These are phyloP conservation scores for Pigoraptor vietnamica DNA, from an alignment of 78 protist species.

Conservation along the genomic window DNA sequence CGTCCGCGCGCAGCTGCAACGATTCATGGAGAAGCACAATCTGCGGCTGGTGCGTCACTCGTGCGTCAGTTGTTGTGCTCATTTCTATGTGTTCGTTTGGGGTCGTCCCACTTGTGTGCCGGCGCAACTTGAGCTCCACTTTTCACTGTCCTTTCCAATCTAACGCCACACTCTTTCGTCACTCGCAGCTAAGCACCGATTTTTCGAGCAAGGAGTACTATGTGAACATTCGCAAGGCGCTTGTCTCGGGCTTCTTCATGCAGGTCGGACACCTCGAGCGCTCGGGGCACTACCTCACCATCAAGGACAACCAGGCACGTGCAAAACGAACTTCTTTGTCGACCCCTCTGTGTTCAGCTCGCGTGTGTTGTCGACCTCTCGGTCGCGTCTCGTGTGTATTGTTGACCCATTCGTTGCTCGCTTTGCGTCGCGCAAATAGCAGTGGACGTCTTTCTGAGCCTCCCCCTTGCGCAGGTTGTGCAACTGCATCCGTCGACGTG, in stretches of 20 bases:
- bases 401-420: background rate
- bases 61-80: background rate
- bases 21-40: slow-evolving; percentile 57
- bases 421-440: background rate
- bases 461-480: slow-evolving; percentile 32
- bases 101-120: background rate
- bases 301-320: slow-evolving; percentile 89
- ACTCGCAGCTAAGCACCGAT: slow-evolving; percentile 5
- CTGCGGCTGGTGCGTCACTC: slow-evolving; percentile 44
- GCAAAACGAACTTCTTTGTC: background rate
- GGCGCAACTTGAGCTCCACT: no score
- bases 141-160: no score
- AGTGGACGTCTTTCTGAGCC: no score
- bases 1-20: slow-evolving; percentile 85
- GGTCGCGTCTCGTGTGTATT: background rate
- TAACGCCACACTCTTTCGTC: no score
- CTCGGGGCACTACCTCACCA: slow-evolving; percentile 87
- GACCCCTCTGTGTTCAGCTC: background rate
- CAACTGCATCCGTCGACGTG: slow-evolving; percentile 90
- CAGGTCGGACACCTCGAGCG: slow-evolving; percentile 94
- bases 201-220: slow-evolving; percentile 68
- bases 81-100: background rate
- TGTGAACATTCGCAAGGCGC: slow-evolving; percentile 77
- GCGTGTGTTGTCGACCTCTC: background rate
- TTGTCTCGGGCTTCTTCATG: slow-evolving; percentile 95